Conservation (phyloP, 176 grass and related monocot genomes). For the Otatea glauca region DNA sequence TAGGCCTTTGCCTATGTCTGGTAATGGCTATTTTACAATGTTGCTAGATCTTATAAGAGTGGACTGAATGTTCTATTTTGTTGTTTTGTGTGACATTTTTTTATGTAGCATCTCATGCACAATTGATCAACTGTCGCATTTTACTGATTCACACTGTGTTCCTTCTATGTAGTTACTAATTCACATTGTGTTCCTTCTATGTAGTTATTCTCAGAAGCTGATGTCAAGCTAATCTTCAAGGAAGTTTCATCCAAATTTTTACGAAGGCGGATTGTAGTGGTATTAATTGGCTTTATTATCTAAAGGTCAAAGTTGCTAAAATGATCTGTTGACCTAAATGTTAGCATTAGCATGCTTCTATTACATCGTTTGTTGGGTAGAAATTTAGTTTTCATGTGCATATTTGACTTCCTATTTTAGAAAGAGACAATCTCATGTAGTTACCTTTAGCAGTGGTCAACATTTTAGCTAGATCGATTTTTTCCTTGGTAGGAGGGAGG, state of each 20-base stretch:
- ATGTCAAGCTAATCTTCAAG: constrained; percentile 98
- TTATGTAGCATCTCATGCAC: constrained; percentile 25
- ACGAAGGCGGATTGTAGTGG: constrained; percentile 87
- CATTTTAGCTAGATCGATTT: too few relatives aligned
- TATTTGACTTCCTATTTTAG: constrained; percentile 5
- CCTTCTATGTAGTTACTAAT: too few relatives aligned
- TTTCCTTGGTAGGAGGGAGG: too few relatives aligned
- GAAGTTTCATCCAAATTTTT: constrained; percentile 95
- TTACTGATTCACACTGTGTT: constrained; percentile 35
- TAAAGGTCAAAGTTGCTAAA: neutral
- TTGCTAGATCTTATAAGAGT: neutral
- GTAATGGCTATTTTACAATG: neutral
- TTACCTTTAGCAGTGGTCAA: too few relatives aligned
- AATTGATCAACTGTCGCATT: neutral
- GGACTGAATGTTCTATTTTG: neutral
- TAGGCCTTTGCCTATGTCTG: neutral
- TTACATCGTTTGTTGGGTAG: constrained; percentile 32
- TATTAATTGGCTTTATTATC: constrained; percentile 41
- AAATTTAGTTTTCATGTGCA: constrained; percentile 12
- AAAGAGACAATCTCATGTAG: too few relatives aligned
- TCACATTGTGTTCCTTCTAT: constrained; percentile 35
- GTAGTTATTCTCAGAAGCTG: constrained; percentile 96
- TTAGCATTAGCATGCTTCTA: constrained; percentile 31
- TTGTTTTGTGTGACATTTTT: constrained; percentile 19
- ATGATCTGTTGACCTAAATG: constrained; percentile 6